phyloP scores from a whole-genome alignment of 441 rosid genomes.

The Populus hybrid region DNA sequence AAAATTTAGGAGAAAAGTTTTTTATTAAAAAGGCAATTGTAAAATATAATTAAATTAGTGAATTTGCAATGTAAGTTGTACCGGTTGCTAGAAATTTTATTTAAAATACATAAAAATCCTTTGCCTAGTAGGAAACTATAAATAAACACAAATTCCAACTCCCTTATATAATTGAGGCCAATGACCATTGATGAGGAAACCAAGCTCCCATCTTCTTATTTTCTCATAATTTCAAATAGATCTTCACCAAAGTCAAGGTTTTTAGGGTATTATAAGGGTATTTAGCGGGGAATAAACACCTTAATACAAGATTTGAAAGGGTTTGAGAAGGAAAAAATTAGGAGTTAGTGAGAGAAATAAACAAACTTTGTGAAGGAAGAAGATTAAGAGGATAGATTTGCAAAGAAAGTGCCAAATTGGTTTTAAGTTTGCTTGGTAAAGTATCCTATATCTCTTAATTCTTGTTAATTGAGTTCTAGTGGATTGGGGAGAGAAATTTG shows the following conservation, averaged over 20 bases:
- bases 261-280: background rate
- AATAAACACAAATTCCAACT: background rate
- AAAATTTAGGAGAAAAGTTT: too few species aligned
- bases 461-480: background rate
- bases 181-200: background rate
- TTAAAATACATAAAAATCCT: too few species aligned
- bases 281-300: background rate
- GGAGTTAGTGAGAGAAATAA: background rate
- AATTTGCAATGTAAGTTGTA: too few species aligned
- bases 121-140: background rate
- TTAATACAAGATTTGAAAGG: background rate
- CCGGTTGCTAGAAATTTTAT: fast-evolving
- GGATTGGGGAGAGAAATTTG: fast-evolving
- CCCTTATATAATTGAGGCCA: background rate
- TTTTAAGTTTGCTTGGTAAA: background rate
- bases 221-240: background rate
- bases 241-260: background rate
- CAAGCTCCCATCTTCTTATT: background rate
- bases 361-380: background rate
- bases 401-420: background rate
- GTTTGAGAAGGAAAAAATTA: too few species aligned
- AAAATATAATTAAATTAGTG: background rate
- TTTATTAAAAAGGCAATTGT: too few species aligned
- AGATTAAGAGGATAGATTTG: background rate
- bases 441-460: background rate